Conservation (phyloP, 129 eudicot species). For the Artemisia argyi region DNA sequence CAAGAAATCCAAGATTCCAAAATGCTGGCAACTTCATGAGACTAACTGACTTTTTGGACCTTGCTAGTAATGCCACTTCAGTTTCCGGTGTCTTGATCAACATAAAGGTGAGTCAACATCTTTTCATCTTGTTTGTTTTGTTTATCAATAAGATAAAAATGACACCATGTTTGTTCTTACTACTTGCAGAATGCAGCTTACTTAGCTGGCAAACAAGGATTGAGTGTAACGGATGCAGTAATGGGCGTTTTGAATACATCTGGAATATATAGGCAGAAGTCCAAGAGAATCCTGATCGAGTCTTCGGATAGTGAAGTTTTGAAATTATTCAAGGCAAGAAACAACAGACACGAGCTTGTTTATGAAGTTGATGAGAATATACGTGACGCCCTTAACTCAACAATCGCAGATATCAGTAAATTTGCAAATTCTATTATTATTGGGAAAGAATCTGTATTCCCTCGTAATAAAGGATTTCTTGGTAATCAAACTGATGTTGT, state of each 20-base stretch:
- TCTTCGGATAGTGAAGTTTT: conserved; percentile 75
- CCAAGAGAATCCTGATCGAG: conserved; percentile 63
- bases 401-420: conserved; percentile 56
- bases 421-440: conserved; percentile 70
- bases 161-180: conserved; percentile 32
- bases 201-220: conserved; percentile 57
- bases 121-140: neutral
- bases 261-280: conserved; percentile 42
- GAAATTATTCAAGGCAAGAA: conserved; percentile 47
- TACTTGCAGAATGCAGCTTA: conserved; percentile 74
- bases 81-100: conserved; percentile 72
- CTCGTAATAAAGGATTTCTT: conserved; percentile 44
- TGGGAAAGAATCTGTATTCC: conserved; percentile 63
- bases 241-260: conserved; percentile 51
- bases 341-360: conserved; percentile 61
- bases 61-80: conserved; percentile 63
- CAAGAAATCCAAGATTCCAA: conserved; percentile 54
- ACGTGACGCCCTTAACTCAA: conserved; percentile 56
- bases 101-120: conserved; percentile 67
- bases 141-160: too few relatives aligned
- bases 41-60: conserved; percentile 60
- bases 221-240: conserved; percentile 65
- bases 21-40: conserved; percentile 54
- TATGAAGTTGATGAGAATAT: conserved; percentile 63
- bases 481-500: conserved; percentile 50